Conservation (phyloP, 768 basidiomycete genomes). For the Harrya chromipes region DNA sequence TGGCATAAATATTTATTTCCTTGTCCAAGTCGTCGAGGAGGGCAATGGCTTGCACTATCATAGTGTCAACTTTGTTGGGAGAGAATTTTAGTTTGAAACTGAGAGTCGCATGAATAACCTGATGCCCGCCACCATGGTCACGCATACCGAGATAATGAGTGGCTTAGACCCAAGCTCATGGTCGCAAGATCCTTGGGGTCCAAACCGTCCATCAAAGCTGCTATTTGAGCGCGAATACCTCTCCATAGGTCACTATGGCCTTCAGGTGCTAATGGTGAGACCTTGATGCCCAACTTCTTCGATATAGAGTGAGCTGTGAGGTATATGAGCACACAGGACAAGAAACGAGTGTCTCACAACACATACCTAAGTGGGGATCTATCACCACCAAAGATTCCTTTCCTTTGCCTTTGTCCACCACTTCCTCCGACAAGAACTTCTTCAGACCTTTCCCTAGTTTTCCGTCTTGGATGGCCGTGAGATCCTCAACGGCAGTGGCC, state of each 20-base stretch:
- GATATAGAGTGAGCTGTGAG: conserved; percentile 74
- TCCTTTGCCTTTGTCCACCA: conserved; percentile 86
- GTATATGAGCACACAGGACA: conserved; percentile 5
- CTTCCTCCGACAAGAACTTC: conserved; percentile 85
- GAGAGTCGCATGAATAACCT: conserved; percentile 7
- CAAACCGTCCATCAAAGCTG: conserved; percentile 82
- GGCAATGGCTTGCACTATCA: conserved; percentile 99
- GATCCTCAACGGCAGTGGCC: conserved; percentile 94
- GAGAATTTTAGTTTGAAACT: conserved; percentile 99
- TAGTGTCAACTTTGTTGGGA: conserved; percentile 98
- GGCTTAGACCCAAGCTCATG: conserved; percentile 96
- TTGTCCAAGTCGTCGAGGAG: conserved; percentile 98
- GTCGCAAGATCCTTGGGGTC: conserved; percentile 94
- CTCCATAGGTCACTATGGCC: conserved; percentile 83
- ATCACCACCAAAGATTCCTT: conserved; percentile 84
- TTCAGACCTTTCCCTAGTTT: conserved; percentile 92
- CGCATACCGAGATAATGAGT: conserved; percentile 87
- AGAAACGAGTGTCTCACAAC: conserved; percentile 7
- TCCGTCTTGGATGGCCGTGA: conserved; percentile 88
- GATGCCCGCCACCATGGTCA: neutral
- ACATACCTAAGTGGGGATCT: conserved; percentile 85
- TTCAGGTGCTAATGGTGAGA: conserved; percentile 56
- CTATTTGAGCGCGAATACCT: conserved; percentile 88
- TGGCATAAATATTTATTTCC: conserved; percentile 98
- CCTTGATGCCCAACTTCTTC: conserved; percentile 92